phyloP scores from a whole-genome alignment of 2,329 filamentous ascomycete species.

The Penicillium decumbens region DNA sequence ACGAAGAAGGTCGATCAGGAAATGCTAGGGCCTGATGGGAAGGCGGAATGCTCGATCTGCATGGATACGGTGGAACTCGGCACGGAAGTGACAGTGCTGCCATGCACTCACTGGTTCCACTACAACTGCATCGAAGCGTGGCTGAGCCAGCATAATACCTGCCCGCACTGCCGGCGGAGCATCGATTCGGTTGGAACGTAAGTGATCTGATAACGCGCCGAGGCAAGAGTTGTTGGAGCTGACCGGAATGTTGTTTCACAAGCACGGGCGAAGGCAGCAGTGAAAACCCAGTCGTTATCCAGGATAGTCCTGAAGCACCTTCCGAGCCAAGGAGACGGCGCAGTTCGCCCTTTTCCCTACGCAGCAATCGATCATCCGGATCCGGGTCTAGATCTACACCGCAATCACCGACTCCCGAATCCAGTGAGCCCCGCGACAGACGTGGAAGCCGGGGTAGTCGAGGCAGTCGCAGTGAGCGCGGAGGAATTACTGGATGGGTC shows the following conservation, averaged over 20 bases:
- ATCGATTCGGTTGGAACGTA: slow-evolving; percentile 30
- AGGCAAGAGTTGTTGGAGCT: background rate
- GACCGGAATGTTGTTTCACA: slow-evolving; percentile 7
- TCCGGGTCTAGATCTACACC: slow-evolving; percentile 16
- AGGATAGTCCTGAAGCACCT: slow-evolving; percentile 16
- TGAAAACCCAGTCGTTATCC: slow-evolving; percentile 16
- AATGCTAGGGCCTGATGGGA: slow-evolving; percentile 65
- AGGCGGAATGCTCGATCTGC: slow-evolving; percentile 85
- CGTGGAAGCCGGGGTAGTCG: slow-evolving; percentile 13
- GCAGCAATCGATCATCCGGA: slow-evolving; percentile 19
- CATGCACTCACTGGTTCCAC: slow-evolving; percentile 94
- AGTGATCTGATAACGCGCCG: slow-evolving; percentile 11
- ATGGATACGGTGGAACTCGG: slow-evolving; percentile 76
- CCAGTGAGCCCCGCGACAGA: slow-evolving; percentile 7
- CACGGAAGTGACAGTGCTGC: slow-evolving; percentile 70
- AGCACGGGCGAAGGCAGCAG: slow-evolving; percentile 19
- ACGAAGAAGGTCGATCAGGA: slow-evolving; percentile 65
- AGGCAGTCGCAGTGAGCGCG: slow-evolving; percentile 9
- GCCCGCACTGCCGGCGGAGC: slow-evolving; percentile 56
- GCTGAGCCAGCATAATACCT: slow-evolving; percentile 88
- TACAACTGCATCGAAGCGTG: slow-evolving; percentile 74
- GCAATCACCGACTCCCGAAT: slow-evolving; percentile 11
- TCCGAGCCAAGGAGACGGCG: slow-evolving; percentile 10
- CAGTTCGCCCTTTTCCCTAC: slow-evolving; percentile 7
- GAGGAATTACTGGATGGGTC: slow-evolving; percentile 28